Base-by-base conservation (phyloP, 176 grass and related monocot genomes). In the Aegilops umbellulata region DNA sequence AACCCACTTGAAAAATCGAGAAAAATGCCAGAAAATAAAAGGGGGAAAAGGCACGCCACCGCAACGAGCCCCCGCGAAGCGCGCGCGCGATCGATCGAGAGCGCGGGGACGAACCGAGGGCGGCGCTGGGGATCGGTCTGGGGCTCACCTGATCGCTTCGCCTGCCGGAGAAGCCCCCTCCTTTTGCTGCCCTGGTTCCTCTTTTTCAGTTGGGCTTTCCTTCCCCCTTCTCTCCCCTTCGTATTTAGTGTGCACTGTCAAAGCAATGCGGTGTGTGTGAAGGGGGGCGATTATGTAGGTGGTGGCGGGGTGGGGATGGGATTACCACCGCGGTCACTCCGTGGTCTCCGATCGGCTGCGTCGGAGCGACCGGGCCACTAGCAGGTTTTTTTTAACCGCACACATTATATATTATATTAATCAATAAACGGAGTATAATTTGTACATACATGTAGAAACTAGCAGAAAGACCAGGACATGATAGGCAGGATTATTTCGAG, bases 91-190 rank as follows among this genome's bases (percentile, higher is more conserved):
- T 68, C 83, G 15, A 27, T 47, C 26, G 66, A 14, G 57, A 22
- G 16, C 3, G 60, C 15, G 57, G 8, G 41, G 41, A n/a, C 1
- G 60, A 16, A 25, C 10, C 2, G 66, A 86, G 55, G 55, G 7
- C 55, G 55, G 9, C 51, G 27, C 1, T 9, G 19, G 76, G 30
- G 76, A 10, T 24, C 4, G 20, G 26, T 76, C 17, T 2, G 51
- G 68, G 57, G 0, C 55, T 60, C 77, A 87, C 85, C 67, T 74
- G 38, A 27, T 24, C 29, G 77, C 77, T n/a, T 60, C 8, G 55
- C 35, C 55, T 30, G 11, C 84, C 47, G 47, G 64, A 70, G 55
- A 47, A 60, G 34, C 12, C 23, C 22, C 32, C 41, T 75, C 14
- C 31, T 22, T 20, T 42, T 16, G 30, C 5, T 78, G 53, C 51